These are phyloP conservation scores for Clavispora asparagi DNA, from an alignment of 805 yeast genomes.

Conservation along the genomic window DNA sequence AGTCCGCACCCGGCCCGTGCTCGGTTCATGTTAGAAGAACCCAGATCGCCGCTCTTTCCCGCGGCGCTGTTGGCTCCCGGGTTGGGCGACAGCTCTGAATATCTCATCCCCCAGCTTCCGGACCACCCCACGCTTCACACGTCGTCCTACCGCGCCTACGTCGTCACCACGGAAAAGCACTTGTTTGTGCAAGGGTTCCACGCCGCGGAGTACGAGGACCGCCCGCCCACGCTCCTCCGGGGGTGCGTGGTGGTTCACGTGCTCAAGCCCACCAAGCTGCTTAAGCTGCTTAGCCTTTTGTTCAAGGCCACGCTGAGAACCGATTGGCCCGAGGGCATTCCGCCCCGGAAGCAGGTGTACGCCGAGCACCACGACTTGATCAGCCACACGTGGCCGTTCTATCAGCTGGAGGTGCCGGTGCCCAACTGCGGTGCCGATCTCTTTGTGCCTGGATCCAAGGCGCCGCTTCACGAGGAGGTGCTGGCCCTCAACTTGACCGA, in stretches of 20 bases:
- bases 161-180: conserved; percentile 74
- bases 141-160: conserved; percentile 61
- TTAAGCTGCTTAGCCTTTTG: conserved; percentile 56
- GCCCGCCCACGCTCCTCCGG: conserved; percentile 76
- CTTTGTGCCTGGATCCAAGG: conserved; percentile 14
- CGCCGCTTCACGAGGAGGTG: conserved; percentile 21
- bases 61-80: conserved; percentile 15
- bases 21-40: not conserved
- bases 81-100: conserved; percentile 2
- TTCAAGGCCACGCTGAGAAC: conserved; percentile 71
- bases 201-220: conserved; percentile 51
- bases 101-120: conserved; percentile 43
- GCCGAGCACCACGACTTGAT: conserved; percentile 62
- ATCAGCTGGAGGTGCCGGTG: conserved; percentile 26
- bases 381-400: conserved; percentile 90
- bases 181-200: conserved; percentile 81
- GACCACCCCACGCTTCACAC: conserved; percentile 56
- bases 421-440: conserved; percentile 46
- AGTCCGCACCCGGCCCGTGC: not conserved
- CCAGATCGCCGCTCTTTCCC: conserved; percentile 22
- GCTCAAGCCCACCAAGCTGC: conserved; percentile 57
- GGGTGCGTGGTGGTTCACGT: conserved; percentile 73
- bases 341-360: conserved; percentile 72
- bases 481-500: conserved; percentile 28
- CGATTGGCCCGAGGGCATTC: conserved; percentile 98